Evolutionary conservation across 1,284 basidiomycete species (phyloP), one percentile per base, ranked within the genome.

Genomic region (Fomitiporia mediterranea): DNA sequence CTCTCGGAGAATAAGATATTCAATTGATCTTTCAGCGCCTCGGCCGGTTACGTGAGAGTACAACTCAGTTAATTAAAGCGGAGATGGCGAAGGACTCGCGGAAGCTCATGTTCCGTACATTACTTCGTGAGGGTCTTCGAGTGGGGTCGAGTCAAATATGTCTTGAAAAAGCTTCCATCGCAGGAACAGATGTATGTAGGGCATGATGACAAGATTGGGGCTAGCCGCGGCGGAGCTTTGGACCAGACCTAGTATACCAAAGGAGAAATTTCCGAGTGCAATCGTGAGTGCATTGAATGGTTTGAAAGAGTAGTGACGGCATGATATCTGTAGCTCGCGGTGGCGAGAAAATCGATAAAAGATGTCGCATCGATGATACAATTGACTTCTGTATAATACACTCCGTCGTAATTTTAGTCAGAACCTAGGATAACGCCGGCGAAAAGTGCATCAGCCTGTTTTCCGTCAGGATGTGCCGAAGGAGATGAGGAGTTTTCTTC

Each of bases 141-240:
- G 9, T 35, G 17, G 28, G n/a, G 25, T 2, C 30, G 51, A 43
- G 25, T 42, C 51, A 43, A n/a, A 11, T n/a, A 11, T 4, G 27
- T 32, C 39, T 43, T 42, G 39, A 8, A 19, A 4, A 8, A 40
- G 39, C 39, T 53, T 43, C 51, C 51, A 53, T 43, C 15, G 28
- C 11, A 30, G 17, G 34, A 13, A n/a, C 6, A 43, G 28, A 43
- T 32, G 30, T 11, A n/a, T n/a, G n/a, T n/a, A n/a, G n/a, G n/a
- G n/a, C n/a, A n/a, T n/a, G n/a, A n/a, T n/a, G n/a, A n/a, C n/a
- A n/a, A n/a, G 46, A 32, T 21, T 48, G n/a, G 30, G 15, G 13
- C 46, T 32, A 7, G 28, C 28, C 46, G 27, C 46, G 11, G 46
- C 46, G 21, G 21, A 11, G 46, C 30, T 48, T 48, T 48, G 19